Percentiles rank a stretch among this genome's conserved stretches.
These are phyloP conservation scores for Ascochyta rabiei DNA, from an alignment of 2,329 filamentous ascomycete genomes.

Conservation along the genomic window DNA sequence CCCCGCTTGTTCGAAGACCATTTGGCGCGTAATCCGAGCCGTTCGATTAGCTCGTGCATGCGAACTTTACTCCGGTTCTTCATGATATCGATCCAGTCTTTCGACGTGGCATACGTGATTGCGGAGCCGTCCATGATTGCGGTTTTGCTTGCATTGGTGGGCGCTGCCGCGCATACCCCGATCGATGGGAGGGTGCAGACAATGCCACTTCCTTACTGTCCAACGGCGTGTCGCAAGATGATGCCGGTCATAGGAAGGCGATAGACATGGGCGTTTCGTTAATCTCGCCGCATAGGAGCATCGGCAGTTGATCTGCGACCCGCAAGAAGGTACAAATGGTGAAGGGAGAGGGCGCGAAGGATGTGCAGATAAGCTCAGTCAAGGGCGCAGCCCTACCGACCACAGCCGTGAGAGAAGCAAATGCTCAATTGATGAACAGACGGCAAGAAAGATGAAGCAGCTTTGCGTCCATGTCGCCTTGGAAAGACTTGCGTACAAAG, in stretches of 20 bases:
- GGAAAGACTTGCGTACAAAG: conserved; percentile 7
- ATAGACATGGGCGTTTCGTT: conserved; percentile 1
- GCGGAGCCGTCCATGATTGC: conserved; percentile 31
- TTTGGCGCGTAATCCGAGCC: conserved; percentile 43
- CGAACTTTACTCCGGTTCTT: conserved; percentile 44
- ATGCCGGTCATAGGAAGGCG: conserved; percentile 2
- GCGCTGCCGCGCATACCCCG: background rate
- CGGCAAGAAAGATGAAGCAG: background rate
- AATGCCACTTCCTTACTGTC: background rate
- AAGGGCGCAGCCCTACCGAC: conserved; percentile 10
- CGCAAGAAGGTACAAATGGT: background rate
- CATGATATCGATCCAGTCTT: conserved; percentile 48
- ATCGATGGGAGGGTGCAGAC: background rate
- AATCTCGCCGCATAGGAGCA: background rate
- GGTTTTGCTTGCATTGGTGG: conserved; percentile 16
- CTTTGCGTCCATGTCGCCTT: conserved; percentile 5
- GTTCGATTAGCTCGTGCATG: conserved; percentile 47
- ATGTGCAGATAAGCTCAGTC: background rate
- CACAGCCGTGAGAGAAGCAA: background rate
- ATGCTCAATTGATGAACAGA: conserved; percentile 5
- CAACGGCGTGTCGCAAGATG: background rate
- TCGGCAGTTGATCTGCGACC: conserved; percentile 2
- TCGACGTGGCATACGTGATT: conserved; percentile 39
- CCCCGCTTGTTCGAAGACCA: conserved; percentile 48
- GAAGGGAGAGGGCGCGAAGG: background rate